Evolutionary conservation across 2,329 filamentous ascomycete species (phyloP).

Genomic region (Pseudocercospora eumusae): DNA sequence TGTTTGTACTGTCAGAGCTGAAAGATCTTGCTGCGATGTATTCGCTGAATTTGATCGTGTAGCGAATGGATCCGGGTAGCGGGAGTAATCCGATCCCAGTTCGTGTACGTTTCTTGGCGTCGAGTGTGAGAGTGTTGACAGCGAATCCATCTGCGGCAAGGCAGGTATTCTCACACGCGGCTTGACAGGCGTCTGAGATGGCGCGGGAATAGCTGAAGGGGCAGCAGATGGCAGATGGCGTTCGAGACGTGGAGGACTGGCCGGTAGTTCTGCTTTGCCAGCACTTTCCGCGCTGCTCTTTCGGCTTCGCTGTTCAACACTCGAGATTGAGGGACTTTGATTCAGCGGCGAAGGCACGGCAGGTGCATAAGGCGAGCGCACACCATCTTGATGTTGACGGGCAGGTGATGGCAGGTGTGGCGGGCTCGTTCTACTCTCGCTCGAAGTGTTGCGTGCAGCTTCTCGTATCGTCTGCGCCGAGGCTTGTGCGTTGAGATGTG

Average conservation of each 20-base stretch:
- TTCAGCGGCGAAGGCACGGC: conserved; percentile 41
- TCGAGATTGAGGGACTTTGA: conserved; percentile 26
- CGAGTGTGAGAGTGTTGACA: conserved; percentile 32
- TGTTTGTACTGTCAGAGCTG: conserved; percentile 22
- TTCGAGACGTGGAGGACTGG: conserved; percentile 13
- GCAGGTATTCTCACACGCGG: conserved; percentile 25
- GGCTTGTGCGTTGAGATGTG: conserved; percentile 38
- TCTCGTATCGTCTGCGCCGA: conserved; percentile 41
- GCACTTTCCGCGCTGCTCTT: conserved; percentile 29
- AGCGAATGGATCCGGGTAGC: conserved; percentile 44
- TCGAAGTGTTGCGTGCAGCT: conserved; percentile 28
- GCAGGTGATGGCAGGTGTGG: conserved; percentile 15
- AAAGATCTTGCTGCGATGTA: conserved; percentile 38
- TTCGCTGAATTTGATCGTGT: conserved; percentile 39
- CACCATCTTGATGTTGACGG: conserved; percentile 13
- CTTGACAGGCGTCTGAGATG: conserved; percentile 17
- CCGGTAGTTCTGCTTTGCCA: conserved; percentile 13
- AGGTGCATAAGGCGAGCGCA: conserved; percentile 35
- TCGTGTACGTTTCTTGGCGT: conserved; percentile 41
- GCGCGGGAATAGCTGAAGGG: not conserved
- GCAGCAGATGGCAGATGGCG: not conserved
- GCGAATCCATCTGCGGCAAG: conserved; percentile 33
- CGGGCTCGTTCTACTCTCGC: conserved; percentile 11
- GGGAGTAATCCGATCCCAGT: conserved; percentile 42
- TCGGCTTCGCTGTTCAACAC: conserved; percentile 17